Base-by-base conservation (phyloP, 2,329 filamentous ascomycete species). In the Aureobasidium sp. region DNA sequence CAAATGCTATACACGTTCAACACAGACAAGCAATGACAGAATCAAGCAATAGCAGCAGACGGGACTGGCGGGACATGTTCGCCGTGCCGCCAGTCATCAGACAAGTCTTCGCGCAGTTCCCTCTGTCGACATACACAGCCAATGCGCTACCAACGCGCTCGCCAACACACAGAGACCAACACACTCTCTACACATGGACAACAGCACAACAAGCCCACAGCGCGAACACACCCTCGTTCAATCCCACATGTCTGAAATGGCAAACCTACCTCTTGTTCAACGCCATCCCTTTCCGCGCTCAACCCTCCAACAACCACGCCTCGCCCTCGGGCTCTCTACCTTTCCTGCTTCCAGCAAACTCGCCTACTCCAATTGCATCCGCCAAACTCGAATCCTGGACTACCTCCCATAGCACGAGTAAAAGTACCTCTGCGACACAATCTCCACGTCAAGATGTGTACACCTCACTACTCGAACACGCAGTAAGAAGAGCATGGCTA, bases 201-300 rank as follows among this genome's bases (percentile, higher is more conserved):
- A 84, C 81, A 15, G 77, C 83, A 1, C 76, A 81, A n/a, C 87
- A 85, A 68, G 88, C 86, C 21, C 21, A 21, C 37, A 73, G 74
- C 61, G 71, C 71, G 42, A 86, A 85, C 5, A 76, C 78, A 34
- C 89, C 91, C 30, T 95, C 90, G 66, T 96, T 88, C 77, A 97
- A 97, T 72, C 94, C 94, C 11, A 85, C 86, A 63, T 99, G 94
- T 78, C 79, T 97, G 70, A 96, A 93, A 79, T 97, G 91, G 91
- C 94, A 97, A 91, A 86, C 91, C 32, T 94, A 91, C 74, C 81
- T 99, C 64, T 89, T 85, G 69, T 90, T 97, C 68, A 82, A 86
- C 55, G 82, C 82, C 44, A 79, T 96, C 63, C 75, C 84, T 5
- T 88, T 92, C 72, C 78, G 79, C 59, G 78, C 87, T 55, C 78